phyloP scores from a whole-genome alignment of 2,329 filamentous ascomycete species.

The Didymella pomorum region DNA sequence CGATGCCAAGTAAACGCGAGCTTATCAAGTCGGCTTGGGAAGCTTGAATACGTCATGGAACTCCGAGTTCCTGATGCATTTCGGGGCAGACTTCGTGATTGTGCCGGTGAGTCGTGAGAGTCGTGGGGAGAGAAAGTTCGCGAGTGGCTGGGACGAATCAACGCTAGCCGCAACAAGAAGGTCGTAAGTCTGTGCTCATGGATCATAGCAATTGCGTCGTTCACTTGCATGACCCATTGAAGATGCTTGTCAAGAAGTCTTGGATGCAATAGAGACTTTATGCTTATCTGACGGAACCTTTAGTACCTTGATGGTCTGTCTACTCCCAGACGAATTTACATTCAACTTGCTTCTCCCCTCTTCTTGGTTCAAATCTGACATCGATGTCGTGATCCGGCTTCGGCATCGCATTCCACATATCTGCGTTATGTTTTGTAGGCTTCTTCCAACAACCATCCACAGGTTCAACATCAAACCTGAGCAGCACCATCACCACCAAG shows the following conservation, averaged over 20 bases:
- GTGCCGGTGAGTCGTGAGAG: neutral
- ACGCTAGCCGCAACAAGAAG: slow-evolving; percentile 7
- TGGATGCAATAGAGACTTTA: neutral
- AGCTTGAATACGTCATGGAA: slow-evolving; percentile 36
- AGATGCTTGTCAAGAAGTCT: neutral
- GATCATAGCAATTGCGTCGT: neutral
- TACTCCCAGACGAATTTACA: slow-evolving; percentile 37
- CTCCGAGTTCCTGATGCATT: neutral
- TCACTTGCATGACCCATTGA: neutral
- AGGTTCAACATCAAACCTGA: slow-evolving; percentile 45
- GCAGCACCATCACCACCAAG: slow-evolving; percentile 43
- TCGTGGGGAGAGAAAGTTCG: neutral
- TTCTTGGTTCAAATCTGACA: slow-evolving; percentile 24
- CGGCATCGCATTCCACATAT: slow-evolving; percentile 46
- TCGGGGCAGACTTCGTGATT: neutral
- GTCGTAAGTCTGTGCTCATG: neutral
- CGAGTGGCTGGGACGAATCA: neutral
- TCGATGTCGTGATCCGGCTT: slow-evolving; percentile 39
- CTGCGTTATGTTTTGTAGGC: slow-evolving; percentile 36
- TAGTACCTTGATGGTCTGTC: neutral
- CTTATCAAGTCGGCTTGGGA: slow-evolving; percentile 22
- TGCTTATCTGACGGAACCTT: neutral
- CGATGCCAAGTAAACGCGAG: slow-evolving; percentile 12
- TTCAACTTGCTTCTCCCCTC: slow-evolving; percentile 7
- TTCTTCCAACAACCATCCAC: slow-evolving; percentile 29